phyloP scores from a whole-genome alignment of 164 flowering plant genomes.

The Dillenia suffruticosa region DNA sequence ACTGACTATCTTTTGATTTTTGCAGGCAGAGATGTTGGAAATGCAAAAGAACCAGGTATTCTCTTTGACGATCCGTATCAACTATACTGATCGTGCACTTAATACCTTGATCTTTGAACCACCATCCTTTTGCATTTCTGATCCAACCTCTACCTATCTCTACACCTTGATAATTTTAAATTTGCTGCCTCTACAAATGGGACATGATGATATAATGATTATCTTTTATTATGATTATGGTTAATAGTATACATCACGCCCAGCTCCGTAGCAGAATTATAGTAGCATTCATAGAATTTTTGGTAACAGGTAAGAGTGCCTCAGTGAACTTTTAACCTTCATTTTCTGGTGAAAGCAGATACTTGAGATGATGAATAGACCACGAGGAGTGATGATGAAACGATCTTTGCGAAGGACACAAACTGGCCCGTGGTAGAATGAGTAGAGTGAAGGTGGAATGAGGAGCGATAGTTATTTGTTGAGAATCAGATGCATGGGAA shows the following conservation, averaged over 20 bases:
- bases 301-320: background rate
- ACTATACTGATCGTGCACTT: background rate
- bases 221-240: background rate
- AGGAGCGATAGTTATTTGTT: background rate
- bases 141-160: background rate
- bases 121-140: background rate
- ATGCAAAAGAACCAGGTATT: conserved; percentile 81
- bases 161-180: background rate
- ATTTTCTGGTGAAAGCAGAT: conserved; percentile 30
- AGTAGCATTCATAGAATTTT: background rate
- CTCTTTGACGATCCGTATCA: background rate
- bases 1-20: conserved; percentile 11
- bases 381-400: conserved; percentile 29
- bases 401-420: conserved; percentile 64
- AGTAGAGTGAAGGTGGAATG: background rate
- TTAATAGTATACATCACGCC: background rate
- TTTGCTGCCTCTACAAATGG: background rate
- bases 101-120: too few species aligned
- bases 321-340: too few species aligned
- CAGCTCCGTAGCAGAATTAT: background rate
- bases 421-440: conserved; percentile 66
- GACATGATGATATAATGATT: background rate
- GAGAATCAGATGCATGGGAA: conserved; percentile 1
- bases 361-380: conserved; percentile 49
- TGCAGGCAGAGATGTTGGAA: conserved; percentile 68